phyloP scores from a whole-genome alignment of 768 basidiomycete genomes.

The Plicaturopsis crispa region DNA sequence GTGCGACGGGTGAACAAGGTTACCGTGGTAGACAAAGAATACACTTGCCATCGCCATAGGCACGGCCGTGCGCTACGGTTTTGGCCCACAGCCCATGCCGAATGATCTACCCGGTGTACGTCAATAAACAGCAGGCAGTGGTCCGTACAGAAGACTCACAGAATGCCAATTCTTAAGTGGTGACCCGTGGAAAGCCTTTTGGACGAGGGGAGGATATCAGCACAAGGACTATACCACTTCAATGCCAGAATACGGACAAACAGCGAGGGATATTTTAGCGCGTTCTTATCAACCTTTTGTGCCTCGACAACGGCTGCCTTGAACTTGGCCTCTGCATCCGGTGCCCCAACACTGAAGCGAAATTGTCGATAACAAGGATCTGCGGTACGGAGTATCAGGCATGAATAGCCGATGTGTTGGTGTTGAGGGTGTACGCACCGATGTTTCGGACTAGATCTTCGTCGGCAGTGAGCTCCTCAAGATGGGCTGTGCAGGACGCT shows the following conservation, averaged over 20 bases:
- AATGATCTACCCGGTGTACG: constrained; percentile 41
- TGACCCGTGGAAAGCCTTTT: constrained; percentile 71
- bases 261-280: constrained; percentile 36
- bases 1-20: neutral
- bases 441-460: constrained; percentile 50
- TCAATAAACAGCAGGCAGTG: neutral
- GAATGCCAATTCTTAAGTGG: constrained; percentile 65
- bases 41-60: constrained; percentile 50
- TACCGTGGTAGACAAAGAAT: neutral
- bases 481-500: constrained; percentile 64
- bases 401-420: neutral
- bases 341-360: constrained; percentile 62
- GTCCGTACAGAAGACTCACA: constrained; percentile 24
- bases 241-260: constrained; percentile 25
- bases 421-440: constrained; percentile 27
- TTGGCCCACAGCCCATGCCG: constrained; percentile 67
- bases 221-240: neutral
- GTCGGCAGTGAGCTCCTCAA: constrained; percentile 50
- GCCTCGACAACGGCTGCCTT: constrained; percentile 35
- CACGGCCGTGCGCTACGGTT: constrained; percentile 46
- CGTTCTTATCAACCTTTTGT: constrained; percentile 28
- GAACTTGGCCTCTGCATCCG: constrained; percentile 66
- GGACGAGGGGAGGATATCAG: no score
- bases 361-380: constrained; percentile 53
- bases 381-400: constrained; percentile 11